These are phyloP conservation scores for Starmerella bombi DNA, from an alignment of 805 yeast genomes.

Conservation along the genomic window DNA sequence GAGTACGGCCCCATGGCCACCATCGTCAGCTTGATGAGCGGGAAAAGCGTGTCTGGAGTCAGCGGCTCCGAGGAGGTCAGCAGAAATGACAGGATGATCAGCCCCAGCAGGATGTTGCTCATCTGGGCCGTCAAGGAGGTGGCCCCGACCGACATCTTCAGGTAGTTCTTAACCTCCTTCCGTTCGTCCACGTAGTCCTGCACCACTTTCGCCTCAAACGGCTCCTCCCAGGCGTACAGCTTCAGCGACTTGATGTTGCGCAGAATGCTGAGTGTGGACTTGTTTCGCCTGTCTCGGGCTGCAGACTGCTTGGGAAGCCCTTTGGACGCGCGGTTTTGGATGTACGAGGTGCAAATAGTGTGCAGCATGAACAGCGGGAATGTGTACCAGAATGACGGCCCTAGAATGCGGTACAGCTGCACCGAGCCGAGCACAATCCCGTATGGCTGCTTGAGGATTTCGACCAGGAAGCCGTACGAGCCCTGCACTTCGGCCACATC, in stretches of 20 bases:
- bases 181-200: slow-evolving; percentile 72
- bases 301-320: slow-evolving; percentile 16
- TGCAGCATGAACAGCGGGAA: slow-evolving; percentile 58
- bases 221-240: slow-evolving; percentile 89
- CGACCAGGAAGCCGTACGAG: neutral
- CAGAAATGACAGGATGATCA: slow-evolving; percentile 57
- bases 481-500: slow-evolving; percentile 1
- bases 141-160: slow-evolving; percentile 50
- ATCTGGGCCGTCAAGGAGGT: slow-evolving; percentile 53
- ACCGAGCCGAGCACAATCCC: slow-evolving; percentile 42
- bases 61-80: slow-evolving; percentile 48
- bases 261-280: slow-evolving; percentile 69
- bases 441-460: slow-evolving; percentile 1
- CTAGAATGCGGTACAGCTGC: slow-evolving; percentile 58
- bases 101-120: neutral
- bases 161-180: slow-evolving; percentile 51
- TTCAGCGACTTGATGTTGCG: slow-evolving; percentile 84
- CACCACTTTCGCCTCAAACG: slow-evolving; percentile 53
- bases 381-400: slow-evolving; percentile 83
- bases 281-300: slow-evolving; percentile 77
- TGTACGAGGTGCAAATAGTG: slow-evolving; percentile 58
- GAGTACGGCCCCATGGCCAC: slow-evolving; percentile 1
- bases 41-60: slow-evolving; percentile 75
- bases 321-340: slow-evolving; percentile 35
- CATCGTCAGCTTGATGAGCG: slow-evolving; percentile 18